A percentile compares a stretch with the other conserved stretches of the same genome.
phyloP scores from a whole-genome alignment of 306 rosid genomes.

The Chamaecrista fasciculata region DNA sequence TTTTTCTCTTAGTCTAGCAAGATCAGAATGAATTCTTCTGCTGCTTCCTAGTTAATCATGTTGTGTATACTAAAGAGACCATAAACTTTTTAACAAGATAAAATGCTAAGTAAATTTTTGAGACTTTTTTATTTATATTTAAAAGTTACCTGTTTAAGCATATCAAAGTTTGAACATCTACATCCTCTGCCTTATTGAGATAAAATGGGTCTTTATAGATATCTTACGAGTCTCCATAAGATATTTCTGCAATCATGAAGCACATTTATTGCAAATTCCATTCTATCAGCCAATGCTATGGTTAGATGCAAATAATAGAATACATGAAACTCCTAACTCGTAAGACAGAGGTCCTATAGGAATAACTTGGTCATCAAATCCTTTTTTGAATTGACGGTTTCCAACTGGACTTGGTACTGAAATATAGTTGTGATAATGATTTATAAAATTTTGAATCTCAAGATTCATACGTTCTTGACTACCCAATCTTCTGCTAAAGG shows the following conservation, averaged over 20 bases:
- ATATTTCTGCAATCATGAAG: background rate
- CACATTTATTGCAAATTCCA: background rate
- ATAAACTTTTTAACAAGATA: background rate
- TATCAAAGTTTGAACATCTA: background rate
- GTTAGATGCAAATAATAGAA: background rate
- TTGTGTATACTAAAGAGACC: background rate
- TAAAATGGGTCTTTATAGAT: background rate
- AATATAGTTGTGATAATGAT: background rate
- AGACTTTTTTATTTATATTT: background rate
- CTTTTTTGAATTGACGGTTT: background rate
- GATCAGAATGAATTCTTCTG: background rate
- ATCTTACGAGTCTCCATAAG: background rate
- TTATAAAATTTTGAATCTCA: too few species aligned
- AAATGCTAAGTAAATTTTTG: background rate
- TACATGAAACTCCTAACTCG: background rate
- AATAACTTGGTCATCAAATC: background rate
- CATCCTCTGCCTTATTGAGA: background rate
- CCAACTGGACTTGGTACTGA: background rate
- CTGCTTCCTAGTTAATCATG: background rate
- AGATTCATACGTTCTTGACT: background rate
- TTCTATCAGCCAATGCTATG: background rate
- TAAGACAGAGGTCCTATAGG: background rate
- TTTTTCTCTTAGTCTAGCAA: background rate
- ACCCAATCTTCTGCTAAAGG: background rate
- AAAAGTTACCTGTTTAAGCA: background rate